phyloP scores from a whole-genome alignment of 2,329 filamentous ascomycete genomes.

The Knoxdaviesia capensis region DNA sequence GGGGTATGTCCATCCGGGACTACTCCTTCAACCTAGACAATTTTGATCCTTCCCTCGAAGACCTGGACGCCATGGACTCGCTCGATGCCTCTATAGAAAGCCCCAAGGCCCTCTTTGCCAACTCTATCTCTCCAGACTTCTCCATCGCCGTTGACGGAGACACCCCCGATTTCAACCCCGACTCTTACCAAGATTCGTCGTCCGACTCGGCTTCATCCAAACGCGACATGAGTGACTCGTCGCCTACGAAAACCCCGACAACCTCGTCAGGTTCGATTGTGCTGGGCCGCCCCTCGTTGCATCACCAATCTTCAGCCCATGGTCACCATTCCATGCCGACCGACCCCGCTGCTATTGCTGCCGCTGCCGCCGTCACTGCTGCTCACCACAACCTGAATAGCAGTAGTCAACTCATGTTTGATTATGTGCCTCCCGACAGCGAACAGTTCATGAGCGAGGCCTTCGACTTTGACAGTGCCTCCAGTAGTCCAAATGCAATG shows the following conservation, averaged over 20 bases:
- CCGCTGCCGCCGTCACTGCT: no score
- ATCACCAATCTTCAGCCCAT: background rate
- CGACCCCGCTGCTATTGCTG: no score
- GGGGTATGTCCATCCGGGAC: no score
- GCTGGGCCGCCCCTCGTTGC: no score
- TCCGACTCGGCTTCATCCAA: slow-evolving; percentile 32
- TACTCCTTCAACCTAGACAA: background rate
- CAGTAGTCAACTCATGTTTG: no score
- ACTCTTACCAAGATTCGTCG: slow-evolving; percentile 26
- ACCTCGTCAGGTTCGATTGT: no score
- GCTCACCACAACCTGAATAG: no score
- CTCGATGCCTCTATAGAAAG: background rate
- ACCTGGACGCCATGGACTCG: slow-evolving; percentile 9
- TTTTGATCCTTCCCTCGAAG: background rate
- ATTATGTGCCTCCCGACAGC: slow-evolving; percentile 6
- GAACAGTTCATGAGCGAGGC: slow-evolving; percentile 26
- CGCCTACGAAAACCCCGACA: slow-evolving; percentile 14
- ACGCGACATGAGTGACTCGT: slow-evolving; percentile 23
- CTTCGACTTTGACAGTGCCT: slow-evolving; percentile 38
- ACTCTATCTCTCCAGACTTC: no score
- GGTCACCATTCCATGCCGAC: background rate
- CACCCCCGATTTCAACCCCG: slow-evolving; percentile 5
- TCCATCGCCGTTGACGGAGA: no score
- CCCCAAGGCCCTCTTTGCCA: no score
- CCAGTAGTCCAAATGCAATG: slow-evolving; percentile 28